phyloP scores from a whole-genome alignment of 2,329 filamentous ascomycete genomes.

The Pseudogymnoascus sp. region DNA sequence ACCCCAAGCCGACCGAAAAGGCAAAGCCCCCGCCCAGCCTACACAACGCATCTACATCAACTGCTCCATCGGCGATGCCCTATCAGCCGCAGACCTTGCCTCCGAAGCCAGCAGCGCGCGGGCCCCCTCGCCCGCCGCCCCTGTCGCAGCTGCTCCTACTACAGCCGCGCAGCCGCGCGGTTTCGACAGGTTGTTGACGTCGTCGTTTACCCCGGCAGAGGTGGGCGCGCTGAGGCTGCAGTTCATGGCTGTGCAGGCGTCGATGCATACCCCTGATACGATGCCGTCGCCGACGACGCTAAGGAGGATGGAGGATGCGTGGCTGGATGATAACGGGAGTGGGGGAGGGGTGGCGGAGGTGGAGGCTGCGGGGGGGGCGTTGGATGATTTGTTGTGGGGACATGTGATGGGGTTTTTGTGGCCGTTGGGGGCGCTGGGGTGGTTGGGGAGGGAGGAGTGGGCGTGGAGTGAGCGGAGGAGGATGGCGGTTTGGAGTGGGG shows the following conservation, averaged over 20 bases:
- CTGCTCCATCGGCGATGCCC: conserved; percentile 76
- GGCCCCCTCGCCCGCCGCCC: conserved; percentile 10
- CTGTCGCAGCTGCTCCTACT: conserved; percentile 24
- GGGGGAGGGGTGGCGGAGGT: conserved; percentile 33
- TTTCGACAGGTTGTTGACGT: conserved; percentile 75
- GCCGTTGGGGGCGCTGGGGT: conserved; percentile 77
- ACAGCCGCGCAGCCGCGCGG: conserved; percentile 56
- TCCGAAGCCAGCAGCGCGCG: conserved; percentile 46
- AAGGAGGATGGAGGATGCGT: conserved; percentile 74
- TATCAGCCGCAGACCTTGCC: conserved; percentile 61
- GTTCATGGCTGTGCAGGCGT: conserved; percentile 76
- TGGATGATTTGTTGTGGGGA: conserved; percentile 83
- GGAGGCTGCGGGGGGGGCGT: conserved; percentile 34
- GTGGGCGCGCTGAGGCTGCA: conserved; percentile 79
- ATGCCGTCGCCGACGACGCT: conserved; percentile 75
- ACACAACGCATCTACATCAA: conserved; percentile 71
- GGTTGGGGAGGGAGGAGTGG: conserved; percentile 78
- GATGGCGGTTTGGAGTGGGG: conserved; percentile 78
- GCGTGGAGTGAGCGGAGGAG: conserved; percentile 79
- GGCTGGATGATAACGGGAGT: conserved; percentile 66
- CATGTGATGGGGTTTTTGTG: conserved; percentile 92
- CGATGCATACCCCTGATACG: conserved; percentile 77
- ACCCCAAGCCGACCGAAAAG: conserved; percentile 33
- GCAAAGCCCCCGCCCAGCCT: conserved; percentile 48
- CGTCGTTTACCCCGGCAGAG: conserved; percentile 77